Evolutionary conservation across 768 basidiomycete species (phyloP), one percentile per base, ranked within the genome.

Genomic region (Cystobasidium tubakii): DNA sequence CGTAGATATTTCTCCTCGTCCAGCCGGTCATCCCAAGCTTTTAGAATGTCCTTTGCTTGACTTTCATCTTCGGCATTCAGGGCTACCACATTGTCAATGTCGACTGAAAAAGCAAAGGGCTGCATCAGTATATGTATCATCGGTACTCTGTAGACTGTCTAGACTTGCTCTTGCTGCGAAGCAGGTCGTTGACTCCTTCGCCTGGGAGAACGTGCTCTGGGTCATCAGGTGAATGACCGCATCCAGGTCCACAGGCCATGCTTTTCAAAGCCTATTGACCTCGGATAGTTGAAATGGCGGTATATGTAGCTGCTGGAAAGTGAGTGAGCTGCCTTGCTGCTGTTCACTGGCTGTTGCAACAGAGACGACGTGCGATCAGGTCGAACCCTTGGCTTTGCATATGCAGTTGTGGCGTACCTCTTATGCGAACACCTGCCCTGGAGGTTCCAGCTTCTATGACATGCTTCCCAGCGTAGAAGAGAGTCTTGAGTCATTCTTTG

Each of bases 21-120:
- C 23, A 55, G 17, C 7, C 69, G 69, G n/a, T 71, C 69, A 39
- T 71, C 69, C 69, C 69, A 71, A 15, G 69, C 21, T 44, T 71
- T 71, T n/a, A 71, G 39, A 2, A 71, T 42, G 21, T 31, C 33
- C 36, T 71, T 71, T 12, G 55, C 69, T 71, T 60, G 54, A 23
- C 36, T 36, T 27, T 34, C 69, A 39, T 44, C 34, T 39, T 71
- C 69, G 9, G 55, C 69, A 39, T 71, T 71, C 39, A 71, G 69
- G 17, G 69, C 69, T 53, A 71, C 55, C 10, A 71, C 69, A 36
- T 71, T 71, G 69, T 71, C 55, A 21, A 71, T 57, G 69, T 71
- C 69, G 39, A 67, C 66, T 67, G 66, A 12, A 7, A 36, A 9
- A 12, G 23, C 29, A 39, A 4, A 29, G 27, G 7, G 21, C 21